These are phyloP conservation scores for Lactarius tabidus DNA, from an alignment of 768 basidiomycete species.

Conservation along the genomic window DNA sequence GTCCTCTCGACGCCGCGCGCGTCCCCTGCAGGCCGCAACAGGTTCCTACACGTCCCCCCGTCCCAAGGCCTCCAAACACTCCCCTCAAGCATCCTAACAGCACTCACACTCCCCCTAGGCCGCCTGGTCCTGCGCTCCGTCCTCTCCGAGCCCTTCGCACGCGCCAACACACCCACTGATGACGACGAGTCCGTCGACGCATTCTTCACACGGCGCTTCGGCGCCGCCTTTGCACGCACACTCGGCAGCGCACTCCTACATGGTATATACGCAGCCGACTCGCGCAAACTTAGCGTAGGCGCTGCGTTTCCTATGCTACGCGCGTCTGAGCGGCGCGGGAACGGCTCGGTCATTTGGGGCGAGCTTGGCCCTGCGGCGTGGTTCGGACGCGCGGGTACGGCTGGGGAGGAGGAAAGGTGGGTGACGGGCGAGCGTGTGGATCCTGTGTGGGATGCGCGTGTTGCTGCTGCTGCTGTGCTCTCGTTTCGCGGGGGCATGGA, in stretches of 20 bases:
- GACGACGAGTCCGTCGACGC: conserved; percentile 79
- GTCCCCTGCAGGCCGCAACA: conserved; percentile 70
- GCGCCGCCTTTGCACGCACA: conserved; percentile 61
- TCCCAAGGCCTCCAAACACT: conserved; percentile 48
- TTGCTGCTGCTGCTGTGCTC: conserved; percentile 69
- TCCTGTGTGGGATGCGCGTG: conserved; percentile 29
- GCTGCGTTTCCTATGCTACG: conserved; percentile 74
- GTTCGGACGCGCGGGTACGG: conserved; percentile 12
- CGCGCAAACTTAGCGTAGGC: conserved; percentile 66
- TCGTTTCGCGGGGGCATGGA: conserved; percentile 77
- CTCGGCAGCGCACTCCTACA: conserved; percentile 80
- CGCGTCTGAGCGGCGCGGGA: conserved; percentile 61
- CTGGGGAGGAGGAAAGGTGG: conserved; percentile 33
- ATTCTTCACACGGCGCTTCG: conserved; percentile 73
- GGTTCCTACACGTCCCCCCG: conserved; percentile 63
- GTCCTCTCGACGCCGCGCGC: conserved; percentile 64
- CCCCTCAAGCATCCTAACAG: conserved; percentile 40
- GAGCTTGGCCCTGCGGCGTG: conserved; percentile 35
- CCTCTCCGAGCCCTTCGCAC: conserved; percentile 52
- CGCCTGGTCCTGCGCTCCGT: conserved; percentile 50
- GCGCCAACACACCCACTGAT: conserved; percentile 11
- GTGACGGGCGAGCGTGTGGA: conserved; percentile 39
- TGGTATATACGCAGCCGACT: conserved; percentile 90
- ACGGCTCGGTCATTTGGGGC: conserved; percentile 68
- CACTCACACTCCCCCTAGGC: conserved; percentile 38